Base-by-base conservation (phyloP, 352 stramenopile genomes). In the Phytophthora aleatoria region DNA sequence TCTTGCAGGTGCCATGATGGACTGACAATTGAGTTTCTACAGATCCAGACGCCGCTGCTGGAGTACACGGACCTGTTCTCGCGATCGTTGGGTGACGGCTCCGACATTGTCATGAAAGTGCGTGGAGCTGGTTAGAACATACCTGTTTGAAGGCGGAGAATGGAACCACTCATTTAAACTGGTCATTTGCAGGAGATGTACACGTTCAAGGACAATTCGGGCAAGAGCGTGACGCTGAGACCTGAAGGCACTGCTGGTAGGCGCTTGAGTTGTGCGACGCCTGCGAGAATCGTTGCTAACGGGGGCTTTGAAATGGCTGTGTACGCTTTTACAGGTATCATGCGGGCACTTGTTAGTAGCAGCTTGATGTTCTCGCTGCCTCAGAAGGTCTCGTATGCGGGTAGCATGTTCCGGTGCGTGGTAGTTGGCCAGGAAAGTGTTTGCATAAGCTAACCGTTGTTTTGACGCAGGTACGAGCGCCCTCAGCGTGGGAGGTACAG, bases 31-130 rank as follows among this genome's bases (percentile, higher is more conserved):
- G 16, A 10, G 16, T 50, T 9, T 9, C 12, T 49, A 33, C 57
- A 93, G 83, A 87, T 95, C 27, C 88, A 95, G 36, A 95, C 85
- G 44, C 88, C 88, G 49, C 41, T 92, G 64, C 55, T 96, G n/a
- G 88, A 96, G 76, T 92, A 92, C 67, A 95, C 87, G 44, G 84
- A 96, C 36, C 58, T 96, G 38, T 96, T 91, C 63, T 81, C 73
- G 43, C 77, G 87, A 12, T 94, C 87, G 48, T 70, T 96, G 27
- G 88, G 88, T 8, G 84, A 92, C 47, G 86, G 83, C 38, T 96
- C 88, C 0, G 88, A 96, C 49, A 94, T 96, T 45, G 87, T 96
- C 48, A 93, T 87, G 81, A 96, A 96, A 78, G 87, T 92, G 28
- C 16, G 47, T 50, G 31, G 11, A 27, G 8, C 16, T 27, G 2